Evolutionary conservation across 352 stramenopile genomes (phyloP).

Genomic region (Nothophytophthora sp.): DNA sequence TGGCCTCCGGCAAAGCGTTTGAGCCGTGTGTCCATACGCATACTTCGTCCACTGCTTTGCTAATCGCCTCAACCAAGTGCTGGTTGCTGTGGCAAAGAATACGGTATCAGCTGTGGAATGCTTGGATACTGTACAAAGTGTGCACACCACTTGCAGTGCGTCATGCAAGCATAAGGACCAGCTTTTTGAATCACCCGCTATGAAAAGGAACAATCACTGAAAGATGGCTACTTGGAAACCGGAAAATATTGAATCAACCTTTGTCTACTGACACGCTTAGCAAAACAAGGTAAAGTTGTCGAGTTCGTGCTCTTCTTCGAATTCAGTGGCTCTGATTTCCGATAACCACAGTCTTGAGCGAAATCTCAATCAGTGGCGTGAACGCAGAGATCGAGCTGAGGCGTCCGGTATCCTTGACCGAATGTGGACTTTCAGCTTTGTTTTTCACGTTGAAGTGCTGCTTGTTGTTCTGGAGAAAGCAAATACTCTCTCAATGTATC

Average conservation of each 20-base stretch:
- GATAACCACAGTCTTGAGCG: background rate
- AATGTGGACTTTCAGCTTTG: constrained; percentile 8
- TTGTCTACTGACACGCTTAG: background rate
- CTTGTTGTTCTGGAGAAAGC: constrained; percentile 1
- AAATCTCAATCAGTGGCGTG: background rate
- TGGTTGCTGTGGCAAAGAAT: background rate
- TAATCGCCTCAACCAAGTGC: background rate
- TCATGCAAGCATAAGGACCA: no score
- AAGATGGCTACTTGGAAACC: background rate
- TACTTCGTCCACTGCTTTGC: constrained; percentile 11
- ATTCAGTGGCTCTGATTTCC: constrained; percentile 1
- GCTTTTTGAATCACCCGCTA: background rate
- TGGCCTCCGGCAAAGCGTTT: background rate
- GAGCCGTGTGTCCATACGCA: background rate
- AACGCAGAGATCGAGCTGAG: background rate
- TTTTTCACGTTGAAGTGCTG: constrained; percentile 1
- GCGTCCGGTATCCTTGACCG: constrained; percentile 1
- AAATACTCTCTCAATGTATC: constrained; percentile 6
- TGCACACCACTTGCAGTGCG: constrained; percentile 7
- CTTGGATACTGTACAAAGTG: constrained; percentile 1
- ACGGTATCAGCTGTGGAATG: constrained; percentile 4
- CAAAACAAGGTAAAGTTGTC: constrained; percentile 2
- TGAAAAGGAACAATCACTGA: background rate
- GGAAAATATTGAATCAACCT: background rate
- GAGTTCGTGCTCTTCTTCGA: background rate